Base-by-base conservation (phyloP, 352 stramenopile genomes). In the Phytophthora boehmeriae region DNA sequence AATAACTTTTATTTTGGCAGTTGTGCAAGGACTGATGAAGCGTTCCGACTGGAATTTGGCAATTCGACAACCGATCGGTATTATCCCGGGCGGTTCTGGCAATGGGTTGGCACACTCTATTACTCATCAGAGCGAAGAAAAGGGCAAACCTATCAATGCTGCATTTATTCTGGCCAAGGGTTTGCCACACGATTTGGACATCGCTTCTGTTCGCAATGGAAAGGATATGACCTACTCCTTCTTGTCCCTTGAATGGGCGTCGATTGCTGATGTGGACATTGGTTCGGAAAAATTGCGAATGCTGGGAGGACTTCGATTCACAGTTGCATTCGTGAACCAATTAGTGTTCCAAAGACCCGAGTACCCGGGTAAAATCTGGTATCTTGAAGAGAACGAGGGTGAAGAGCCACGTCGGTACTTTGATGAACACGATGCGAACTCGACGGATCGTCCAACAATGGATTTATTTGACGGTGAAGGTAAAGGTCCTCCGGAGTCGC, bases 251-350 rank as follows among this genome's bases (percentile, higher is more conserved):
- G 82, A 92, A 49, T 97, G 86, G 85, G 89, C 82, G 6, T 83
- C 88, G 14, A 86, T 95, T 30, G 86, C 86, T 3, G 86, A 96
- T 51, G 80, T 94, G 22, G 89, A 97, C 53, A 68, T 96, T 28
- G 71, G 72, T 4, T 93, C 80, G 0, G 89, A 97, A 59, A 83
- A 82, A 20, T 42, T 93, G 16, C 83, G 89, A 1, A 71, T 57
- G 27, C 53, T 97, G 5, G 89, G 88, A 13, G 63, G 50, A 14
- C 34, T 82, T 36, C 83, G 89, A 8, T 96, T 95, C 54, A 88
- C 75, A 2, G 66, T 93, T 14, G 66, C 70, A 9, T 86, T 75
- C 20, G 39, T 88, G 8, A 68, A 88, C 42, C 83, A 90, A 43
- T 34, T 93, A 5, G 28, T 92, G 4, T 78, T 88, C 34, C 55